Evolutionary conservation across 75 land plant species (phyloP).

Genomic region (Sequoiadendron giganteum): DNA sequence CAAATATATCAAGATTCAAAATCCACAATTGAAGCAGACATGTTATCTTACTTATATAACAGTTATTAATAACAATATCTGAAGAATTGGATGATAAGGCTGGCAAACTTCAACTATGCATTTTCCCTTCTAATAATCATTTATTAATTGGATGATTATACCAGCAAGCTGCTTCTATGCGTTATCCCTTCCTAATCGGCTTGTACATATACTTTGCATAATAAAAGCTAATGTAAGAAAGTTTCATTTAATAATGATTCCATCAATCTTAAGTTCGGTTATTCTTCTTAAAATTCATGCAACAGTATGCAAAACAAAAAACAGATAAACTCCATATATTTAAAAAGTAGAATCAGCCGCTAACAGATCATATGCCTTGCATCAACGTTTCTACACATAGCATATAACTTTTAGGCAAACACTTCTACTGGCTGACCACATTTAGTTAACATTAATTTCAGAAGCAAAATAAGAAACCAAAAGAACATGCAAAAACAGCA

Average conservation of each 20-base stretch:
- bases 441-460: background rate
- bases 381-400: no score
- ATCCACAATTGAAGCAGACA: background rate
- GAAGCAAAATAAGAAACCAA: background rate
- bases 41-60: no score
- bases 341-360: no score
- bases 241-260: background rate
- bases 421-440: background rate
- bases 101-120: background rate
- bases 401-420: background rate
- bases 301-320: background rate
- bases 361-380: background rate
- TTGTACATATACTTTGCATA: background rate
- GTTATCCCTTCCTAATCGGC: background rate
- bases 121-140: background rate
- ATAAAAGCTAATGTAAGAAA: no score
- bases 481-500: background rate
- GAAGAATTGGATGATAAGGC: no score
- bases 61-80: no score
- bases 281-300: background rate
- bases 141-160: no score
- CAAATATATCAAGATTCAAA: background rate
- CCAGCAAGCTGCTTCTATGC: background rate
- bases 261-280: background rate
- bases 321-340: background rate